These are phyloP conservation scores for Voacanga thouarsii DNA, from an alignment of 257 asterid species.

Conservation along the genomic window DNA sequence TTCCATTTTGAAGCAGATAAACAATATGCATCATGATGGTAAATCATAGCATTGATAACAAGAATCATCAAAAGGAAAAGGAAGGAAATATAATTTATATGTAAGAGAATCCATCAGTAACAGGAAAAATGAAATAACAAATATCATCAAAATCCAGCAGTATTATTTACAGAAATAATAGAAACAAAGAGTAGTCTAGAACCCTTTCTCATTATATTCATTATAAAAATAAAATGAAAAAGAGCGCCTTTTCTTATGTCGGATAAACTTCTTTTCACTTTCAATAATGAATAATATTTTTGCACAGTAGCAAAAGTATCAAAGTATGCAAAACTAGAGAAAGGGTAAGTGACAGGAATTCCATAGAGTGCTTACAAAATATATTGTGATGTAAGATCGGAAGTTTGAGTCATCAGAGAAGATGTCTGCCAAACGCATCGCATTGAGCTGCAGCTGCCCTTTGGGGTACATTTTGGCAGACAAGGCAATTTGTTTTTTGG, in stretches of 20 bases:
- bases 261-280: too few relatives aligned
- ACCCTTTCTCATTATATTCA: too few relatives aligned
- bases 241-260: too few relatives aligned
- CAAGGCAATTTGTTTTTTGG: slow-evolving; percentile 38
- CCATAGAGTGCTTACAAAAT: slow-evolving; percentile 59
- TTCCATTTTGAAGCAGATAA: slow-evolving; percentile 17
- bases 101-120: background rate
- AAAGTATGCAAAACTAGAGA: background rate
- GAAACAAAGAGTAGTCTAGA: background rate
- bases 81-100: background rate
- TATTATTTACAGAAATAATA: background rate
- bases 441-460: slow-evolving; percentile 90
- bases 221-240: too few relatives aligned
- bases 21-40: slow-evolving; percentile 10
- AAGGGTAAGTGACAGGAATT: background rate
- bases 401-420: slow-evolving; percentile 97
- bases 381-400: slow-evolving; percentile 62
- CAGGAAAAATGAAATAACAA: background rate
- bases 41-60: background rate
- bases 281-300: too few relatives aligned
- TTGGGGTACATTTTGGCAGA: slow-evolving; percentile 55
- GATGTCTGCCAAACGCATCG: slow-evolving; percentile 90
- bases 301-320: background rate
- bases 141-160: background rate
- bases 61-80: background rate